Evolutionary conservation across 2,329 filamentous ascomycete genomes (phyloP).

Genomic region (Metarhizium guizhouense): DNA sequence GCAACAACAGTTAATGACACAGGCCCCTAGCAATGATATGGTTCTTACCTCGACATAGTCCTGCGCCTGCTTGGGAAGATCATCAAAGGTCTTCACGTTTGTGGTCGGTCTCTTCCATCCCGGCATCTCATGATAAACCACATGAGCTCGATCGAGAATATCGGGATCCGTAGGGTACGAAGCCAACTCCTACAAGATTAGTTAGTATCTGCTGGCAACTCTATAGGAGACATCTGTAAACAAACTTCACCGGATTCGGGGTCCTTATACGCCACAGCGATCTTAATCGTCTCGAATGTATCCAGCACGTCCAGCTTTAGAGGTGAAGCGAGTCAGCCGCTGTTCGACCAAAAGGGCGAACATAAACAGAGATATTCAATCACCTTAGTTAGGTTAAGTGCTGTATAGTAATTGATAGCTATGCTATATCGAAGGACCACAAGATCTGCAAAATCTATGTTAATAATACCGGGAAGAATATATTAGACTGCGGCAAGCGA

Average conservation of each 20-base stretch:
- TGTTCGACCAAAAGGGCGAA: too few relatives aligned
- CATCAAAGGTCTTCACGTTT: conserved; percentile 10
- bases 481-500: too few relatives aligned
- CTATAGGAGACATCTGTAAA: conserved; percentile 5
- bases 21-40: too few relatives aligned
- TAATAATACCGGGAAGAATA: too few relatives aligned
- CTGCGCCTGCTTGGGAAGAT: conserved; percentile 28
- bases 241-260: conserved; percentile 16
- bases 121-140: conserved; percentile 7
- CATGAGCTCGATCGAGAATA: background rate
- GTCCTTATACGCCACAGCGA: conserved; percentile 63
- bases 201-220: background rate
- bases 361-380: too few relatives aligned
- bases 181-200: too few relatives aligned
- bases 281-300: conserved; percentile 64
- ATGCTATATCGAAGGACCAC: conserved; percentile 57
- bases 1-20: too few relatives aligned
- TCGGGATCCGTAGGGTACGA: too few relatives aligned
- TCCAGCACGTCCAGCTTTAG: conserved; percentile 45
- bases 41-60: conserved; percentile 4
- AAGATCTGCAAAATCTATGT: conserved; percentile 34
- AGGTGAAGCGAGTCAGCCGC: too few relatives aligned
- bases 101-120: conserved; percentile 9
- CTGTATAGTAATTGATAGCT: conserved; percentile 58
- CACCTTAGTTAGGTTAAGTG: conserved; percentile 40